Evolutionary conservation across 345 rosid genomes (phyloP).

Genomic region (Brassica napus): Da-Ae NC_063451.1:44977501-44978000

Average conservation of each 20-base stretch:
- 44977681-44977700: not conserved
- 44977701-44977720: not conserved
- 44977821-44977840: not conserved
- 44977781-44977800: not conserved
- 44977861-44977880: not conserved
- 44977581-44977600: no score
- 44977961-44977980: no score
- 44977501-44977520: no score
- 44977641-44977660: not conserved
- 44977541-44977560: no score
- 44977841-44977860: not conserved
- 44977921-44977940: no score
- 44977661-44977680: not conserved
- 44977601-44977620: not conserved
- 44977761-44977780: conserved; percentile 11
- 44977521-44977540: no score
- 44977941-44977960: no score
- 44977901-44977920: no score
- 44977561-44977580: no score
- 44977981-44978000: no score
- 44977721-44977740: conserved; percentile 2
- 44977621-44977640: conserved; percentile 5
- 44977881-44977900: no score
- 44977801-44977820: not conserved
- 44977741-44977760: conserved; percentile 13